Evolutionary conservation across 2,329 filamentous ascomycete genomes (phyloP).

Genomic region (Sporothrix luriei): DNA sequence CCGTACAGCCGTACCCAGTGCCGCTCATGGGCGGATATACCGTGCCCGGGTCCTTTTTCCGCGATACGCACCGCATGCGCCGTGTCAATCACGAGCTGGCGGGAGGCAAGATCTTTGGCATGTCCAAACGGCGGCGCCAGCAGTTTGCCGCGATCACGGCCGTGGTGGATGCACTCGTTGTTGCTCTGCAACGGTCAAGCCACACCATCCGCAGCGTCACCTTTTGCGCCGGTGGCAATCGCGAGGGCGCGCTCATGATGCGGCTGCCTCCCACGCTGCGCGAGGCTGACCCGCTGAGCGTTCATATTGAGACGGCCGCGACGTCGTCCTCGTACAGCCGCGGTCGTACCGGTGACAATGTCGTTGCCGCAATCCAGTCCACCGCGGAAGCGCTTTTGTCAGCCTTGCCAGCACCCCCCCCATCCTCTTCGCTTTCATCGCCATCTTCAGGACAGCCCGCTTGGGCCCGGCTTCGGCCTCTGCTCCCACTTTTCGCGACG

Average conservation of each 20-base stretch:
- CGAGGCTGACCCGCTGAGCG: slow-evolving; percentile 64
- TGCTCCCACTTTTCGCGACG: slow-evolving; percentile 51
- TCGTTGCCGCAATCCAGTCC: slow-evolving; percentile 42
- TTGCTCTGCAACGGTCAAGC: slow-evolving; percentile 52
- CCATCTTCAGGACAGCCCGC: neutral
- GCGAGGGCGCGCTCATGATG: slow-evolving; percentile 80
- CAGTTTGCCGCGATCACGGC: slow-evolving; percentile 85
- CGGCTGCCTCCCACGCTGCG: slow-evolving; percentile 63
- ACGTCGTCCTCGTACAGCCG: slow-evolving; percentile 4
- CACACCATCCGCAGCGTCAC: slow-evolving; percentile 70
- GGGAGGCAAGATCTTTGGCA: slow-evolving; percentile 67
- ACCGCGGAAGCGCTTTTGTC: slow-evolving; percentile 46
- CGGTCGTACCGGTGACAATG: slow-evolving; percentile 9
- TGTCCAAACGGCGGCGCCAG: slow-evolving; percentile 74
- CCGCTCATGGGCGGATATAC: slow-evolving; percentile 79
- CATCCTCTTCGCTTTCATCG: neutral
- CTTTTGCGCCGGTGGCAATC: slow-evolving; percentile 83
- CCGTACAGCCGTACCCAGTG: slow-evolving; percentile 77
- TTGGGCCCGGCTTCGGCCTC: slow-evolving; percentile 21
- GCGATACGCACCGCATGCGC: slow-evolving; percentile 55
- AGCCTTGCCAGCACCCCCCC: slow-evolving; percentile 48
- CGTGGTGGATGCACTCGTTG: slow-evolving; percentile 73
- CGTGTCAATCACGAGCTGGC: slow-evolving; percentile 53
- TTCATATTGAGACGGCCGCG: slow-evolving; percentile 36
- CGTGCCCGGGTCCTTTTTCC: slow-evolving; percentile 64